Percentiles rank a stretch among this genome's conserved stretches.
These are phyloP conservation scores for Tulasnella sp. DNA, from an alignment of 768 basidiomycete genomes.

Conservation along the genomic window DNA sequence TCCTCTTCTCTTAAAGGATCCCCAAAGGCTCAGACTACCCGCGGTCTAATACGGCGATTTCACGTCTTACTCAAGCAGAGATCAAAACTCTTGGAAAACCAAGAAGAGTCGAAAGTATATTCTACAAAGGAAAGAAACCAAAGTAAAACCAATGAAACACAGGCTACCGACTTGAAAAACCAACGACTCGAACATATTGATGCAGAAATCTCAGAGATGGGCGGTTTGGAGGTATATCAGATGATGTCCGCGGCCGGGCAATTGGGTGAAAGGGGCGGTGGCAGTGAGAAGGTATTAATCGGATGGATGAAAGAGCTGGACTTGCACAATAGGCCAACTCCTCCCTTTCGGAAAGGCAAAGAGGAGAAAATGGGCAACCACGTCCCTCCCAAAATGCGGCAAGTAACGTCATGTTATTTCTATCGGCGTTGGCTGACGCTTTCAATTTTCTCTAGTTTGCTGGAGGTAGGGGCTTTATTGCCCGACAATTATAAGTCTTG, in stretches of 20 bases:
- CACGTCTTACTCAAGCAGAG: constrained; percentile 67
- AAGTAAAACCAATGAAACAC: constrained; percentile 14
- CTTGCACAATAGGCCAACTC: constrained; percentile 8
- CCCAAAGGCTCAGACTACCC: constrained; percentile 44
- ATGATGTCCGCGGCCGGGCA: constrained; percentile 74
- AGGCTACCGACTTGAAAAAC: constrained; percentile 21
- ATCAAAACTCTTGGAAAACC: constrained; percentile 32
- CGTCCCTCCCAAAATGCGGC: background rate
- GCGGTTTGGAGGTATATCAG: constrained; percentile 72
- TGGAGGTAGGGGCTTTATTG: constrained; percentile 80
- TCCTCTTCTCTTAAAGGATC: too few relatives aligned
- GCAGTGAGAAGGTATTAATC: constrained; percentile 70
- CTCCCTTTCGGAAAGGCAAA: constrained; percentile 19
- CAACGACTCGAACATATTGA: constrained; percentile 45
- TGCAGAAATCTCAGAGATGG: constrained; percentile 49
- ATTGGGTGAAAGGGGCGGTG: constrained; percentile 68
- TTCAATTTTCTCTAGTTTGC: constrained; percentile 37
- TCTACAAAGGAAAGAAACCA: constrained; percentile 17
- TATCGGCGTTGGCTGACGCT: background rate
- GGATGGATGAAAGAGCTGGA: constrained; percentile 54
- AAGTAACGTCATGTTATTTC: background rate
- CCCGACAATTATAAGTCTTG: constrained; percentile 67
- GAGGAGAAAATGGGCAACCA: constrained; percentile 6
- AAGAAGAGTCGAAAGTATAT: constrained; percentile 20
- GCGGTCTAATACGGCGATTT: constrained; percentile 63